Evolutionary conservation across 495 filamentous ascomycete genomes (phyloP), one percentile per base, ranked within the genome.

Genomic region (Evernia prunastri): DNA sequence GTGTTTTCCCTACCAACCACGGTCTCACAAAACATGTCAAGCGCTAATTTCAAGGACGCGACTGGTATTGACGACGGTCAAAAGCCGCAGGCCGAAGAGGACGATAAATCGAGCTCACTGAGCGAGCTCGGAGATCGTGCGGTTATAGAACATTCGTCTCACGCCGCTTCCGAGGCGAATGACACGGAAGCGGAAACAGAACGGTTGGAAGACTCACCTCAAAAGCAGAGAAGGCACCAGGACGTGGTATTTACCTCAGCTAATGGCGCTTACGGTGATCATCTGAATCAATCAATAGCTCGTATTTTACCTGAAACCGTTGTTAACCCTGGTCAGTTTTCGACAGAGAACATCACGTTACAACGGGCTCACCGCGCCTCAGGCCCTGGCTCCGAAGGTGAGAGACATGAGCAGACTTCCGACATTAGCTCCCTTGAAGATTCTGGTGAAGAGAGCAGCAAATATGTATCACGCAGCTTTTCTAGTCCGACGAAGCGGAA

Each of bases 121-220:
- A 98, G 94, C 78, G 94, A 97, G 66, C 88, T 94, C 61, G 92
- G 91, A 71, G 92, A 96, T 67, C 80, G 84, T 29, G 81, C 80
- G 9, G 84, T 86, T n/a, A 83, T 82, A 39, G 83, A 86, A 66
- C 81, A 83, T 61, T 81, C 69, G 33, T 60, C 68, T 65, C 59
- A 66, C 64, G 37, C 73, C 67, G 78, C 62, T 43, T 64, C 70
- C 11, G 72, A 80, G 60, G 86, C 87, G 63, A 88, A 88, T 68
- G 93, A 97, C 76, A 96, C 94, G n/a, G 94, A 98, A 75, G 94
- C 95, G 35, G 94, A 97, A 78, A 98, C 94, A 11, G 95, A 97
- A 77, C 86, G 95, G 59, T 81, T 97, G 69, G 93, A 95, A 68
- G 86, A 89, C 71, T 92, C 93, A n/a, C 95, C 94, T 27, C 85